Percentiles rank a stretch among this genome's conserved stretches.
Conservation (phyloP, 495 filamentous ascomycete genomes). For the Talaromyces borbonicus region DNA sequence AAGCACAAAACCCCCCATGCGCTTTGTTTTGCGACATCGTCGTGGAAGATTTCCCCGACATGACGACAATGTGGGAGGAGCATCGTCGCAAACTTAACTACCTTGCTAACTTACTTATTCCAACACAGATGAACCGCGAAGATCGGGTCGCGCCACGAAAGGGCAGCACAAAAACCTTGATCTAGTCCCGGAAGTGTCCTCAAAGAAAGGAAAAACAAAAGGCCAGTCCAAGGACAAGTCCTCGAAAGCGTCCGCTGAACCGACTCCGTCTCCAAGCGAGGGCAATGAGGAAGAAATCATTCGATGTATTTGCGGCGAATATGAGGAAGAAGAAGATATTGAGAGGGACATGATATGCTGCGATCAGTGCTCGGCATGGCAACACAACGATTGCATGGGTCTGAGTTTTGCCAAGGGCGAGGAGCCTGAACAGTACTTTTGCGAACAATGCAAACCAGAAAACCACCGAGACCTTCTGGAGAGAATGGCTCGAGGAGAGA, state of each 20-base stretch:
- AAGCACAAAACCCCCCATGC: constrained; percentile 28
- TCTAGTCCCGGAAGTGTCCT: constrained; percentile 45
- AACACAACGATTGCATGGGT: constrained; percentile 93
- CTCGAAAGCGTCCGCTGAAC: constrained; percentile 36
- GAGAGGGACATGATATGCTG: constrained; percentile 83
- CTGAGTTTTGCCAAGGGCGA: constrained; percentile 66
- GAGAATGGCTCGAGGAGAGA: constrained; percentile 67
- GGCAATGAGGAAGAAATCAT: constrained; percentile 68
- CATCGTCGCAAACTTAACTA: constrained; percentile 3
- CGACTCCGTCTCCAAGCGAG: constrained; percentile 46
- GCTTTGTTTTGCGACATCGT: no score
- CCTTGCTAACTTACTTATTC: constrained; percentile 25
- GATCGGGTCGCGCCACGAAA: constrained; percentile 90
- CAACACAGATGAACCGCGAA: constrained; percentile 70
- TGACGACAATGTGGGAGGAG: no score
- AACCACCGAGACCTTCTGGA: constrained; percentile 67
- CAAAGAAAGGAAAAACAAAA: constrained; percentile 55
- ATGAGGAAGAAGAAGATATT: constrained; percentile 71
- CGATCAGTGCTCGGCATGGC: constrained; percentile 85
- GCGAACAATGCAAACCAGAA: constrained; percentile 79
- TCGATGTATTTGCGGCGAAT: constrained; percentile 85
- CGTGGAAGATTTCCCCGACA: no score
- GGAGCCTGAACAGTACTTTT: constrained; percentile 73
- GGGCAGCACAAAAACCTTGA: constrained; percentile 87
- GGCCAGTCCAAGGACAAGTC: constrained; percentile 43